Percentiles rank a stretch among this genome's conserved stretches.
Evolutionary conservation across 1,284 basidiomycete species (phyloP).

Genomic region (Heliocybe sulcata): DNA sequence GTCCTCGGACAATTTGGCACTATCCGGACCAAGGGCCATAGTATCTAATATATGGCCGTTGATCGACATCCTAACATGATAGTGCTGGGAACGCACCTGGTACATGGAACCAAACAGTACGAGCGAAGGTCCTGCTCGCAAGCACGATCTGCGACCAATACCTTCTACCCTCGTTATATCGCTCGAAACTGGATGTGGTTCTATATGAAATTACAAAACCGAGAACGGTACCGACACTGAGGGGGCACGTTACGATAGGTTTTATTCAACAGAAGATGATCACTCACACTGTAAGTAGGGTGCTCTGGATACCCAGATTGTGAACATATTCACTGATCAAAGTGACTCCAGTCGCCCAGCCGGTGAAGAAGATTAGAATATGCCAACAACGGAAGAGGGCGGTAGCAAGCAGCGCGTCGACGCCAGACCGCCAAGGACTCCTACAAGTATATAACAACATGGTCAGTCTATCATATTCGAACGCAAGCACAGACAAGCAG

Average conservation of each 20-base stretch:
- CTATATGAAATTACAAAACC: conserved; percentile 61
- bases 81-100: conserved; percentile 29
- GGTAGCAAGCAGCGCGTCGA: conserved; percentile 14
- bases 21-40: conserved; percentile 17
- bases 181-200: conserved; percentile 71
- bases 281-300: conserved; percentile 16
- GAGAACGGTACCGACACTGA: conserved; percentile 16
- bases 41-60: conserved; percentile 13
- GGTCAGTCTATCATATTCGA: neutral
- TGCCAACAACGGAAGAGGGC: conserved; percentile 21
- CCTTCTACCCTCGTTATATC: conserved; percentile 66
- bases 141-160: conserved; percentile 67
- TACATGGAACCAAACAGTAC: conserved; percentile 60
- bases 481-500: neutral
- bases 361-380: conserved; percentile 18
- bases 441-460: neutral
- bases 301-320: conserved; percentile 13
- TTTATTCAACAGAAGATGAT: neutral
- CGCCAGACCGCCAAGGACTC: neutral
- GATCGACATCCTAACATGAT: neutral
- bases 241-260: neutral
- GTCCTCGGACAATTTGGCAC: conserved; percentile 19
- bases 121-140: conserved; percentile 46
- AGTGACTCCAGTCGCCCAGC: conserved; percentile 15
- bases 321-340: conserved; percentile 15